phyloP scores from a whole-genome alignment of 2,329 filamentous ascomycete species.

The Pseudogymnoascus sp. region DNA sequence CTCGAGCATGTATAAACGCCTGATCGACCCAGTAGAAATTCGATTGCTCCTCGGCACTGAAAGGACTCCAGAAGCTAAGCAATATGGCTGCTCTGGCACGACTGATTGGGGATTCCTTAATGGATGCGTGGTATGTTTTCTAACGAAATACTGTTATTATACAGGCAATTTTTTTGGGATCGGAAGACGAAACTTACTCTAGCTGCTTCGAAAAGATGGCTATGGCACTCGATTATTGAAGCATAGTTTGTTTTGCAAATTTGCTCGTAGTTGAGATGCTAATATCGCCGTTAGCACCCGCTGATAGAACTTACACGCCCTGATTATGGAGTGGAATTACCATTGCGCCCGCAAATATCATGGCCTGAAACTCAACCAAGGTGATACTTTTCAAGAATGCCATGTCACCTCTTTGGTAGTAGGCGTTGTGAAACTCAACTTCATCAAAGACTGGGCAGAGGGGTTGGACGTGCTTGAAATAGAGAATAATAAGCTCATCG shows the following conservation, averaged over 20 bases:
- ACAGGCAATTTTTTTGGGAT: not conserved
- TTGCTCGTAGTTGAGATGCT: constrained; percentile 11
- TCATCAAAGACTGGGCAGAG: constrained; percentile 12
- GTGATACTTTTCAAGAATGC: constrained; percentile 9
- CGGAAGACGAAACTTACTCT: constrained; percentile 1
- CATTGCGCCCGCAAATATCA: constrained; percentile 10
- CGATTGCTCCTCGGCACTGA: constrained; percentile 10
- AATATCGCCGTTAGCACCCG: not conserved
- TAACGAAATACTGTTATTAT: not conserved
- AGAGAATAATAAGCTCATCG: constrained; percentile 8
- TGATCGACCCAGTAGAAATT: constrained; percentile 12
- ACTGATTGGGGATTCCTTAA: constrained; percentile 8
- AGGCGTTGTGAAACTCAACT: constrained; percentile 8
- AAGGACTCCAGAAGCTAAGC: constrained; percentile 12
- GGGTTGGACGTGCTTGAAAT: constrained; percentile 10
- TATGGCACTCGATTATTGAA: constrained; percentile 11
- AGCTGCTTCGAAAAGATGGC: constrained; percentile 2
- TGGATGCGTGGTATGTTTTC: constrained; percentile 10
- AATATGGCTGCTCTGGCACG: constrained; percentile 11
- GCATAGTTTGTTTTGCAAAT: constrained; percentile 10
- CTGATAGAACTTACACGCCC: not conserved
- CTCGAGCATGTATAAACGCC: constrained; percentile 9
- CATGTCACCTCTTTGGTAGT: constrained; percentile 1
- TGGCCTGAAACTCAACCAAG: constrained; percentile 5
- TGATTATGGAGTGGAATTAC: not conserved